Conservation (phyloP, 345 rosid species). For the Barbarea vulgaris region DNA sequence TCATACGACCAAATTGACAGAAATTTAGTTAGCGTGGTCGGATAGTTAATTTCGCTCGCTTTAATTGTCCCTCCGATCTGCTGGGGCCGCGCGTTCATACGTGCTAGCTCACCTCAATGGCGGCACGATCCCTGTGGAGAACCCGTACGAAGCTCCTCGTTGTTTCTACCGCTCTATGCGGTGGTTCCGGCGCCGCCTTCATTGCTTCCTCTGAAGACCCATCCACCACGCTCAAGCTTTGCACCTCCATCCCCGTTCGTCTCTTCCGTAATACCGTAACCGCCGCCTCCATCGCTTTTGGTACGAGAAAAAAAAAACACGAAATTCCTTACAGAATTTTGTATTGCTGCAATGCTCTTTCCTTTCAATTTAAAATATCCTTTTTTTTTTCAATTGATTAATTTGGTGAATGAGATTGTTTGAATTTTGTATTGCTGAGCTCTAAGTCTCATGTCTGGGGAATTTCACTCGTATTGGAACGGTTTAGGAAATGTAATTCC, state of each 20-base stretch:
- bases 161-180: conserved; percentile 58
- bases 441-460: background rate
- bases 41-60: background rate
- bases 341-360: conserved; percentile 3
- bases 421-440: background rate
- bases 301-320: conserved; percentile 37
- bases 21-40: conserved; percentile 20
- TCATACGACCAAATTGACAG: background rate
- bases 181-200: conserved; percentile 66
- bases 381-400: background rate
- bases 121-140: conserved; percentile 73
- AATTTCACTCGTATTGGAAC: background rate
- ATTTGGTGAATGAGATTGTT: conserved; percentile 4
- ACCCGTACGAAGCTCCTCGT: conserved; percentile 57
- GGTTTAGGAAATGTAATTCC: background rate
- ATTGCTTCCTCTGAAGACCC: conserved; percentile 78
- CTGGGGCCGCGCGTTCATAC: background rate
- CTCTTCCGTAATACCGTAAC: conserved; percentile 69
- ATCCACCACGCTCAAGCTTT: conserved; percentile 64
- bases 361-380: background rate
- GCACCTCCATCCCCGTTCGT: conserved; percentile 77
- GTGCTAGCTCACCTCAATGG: conserved; percentile 47
- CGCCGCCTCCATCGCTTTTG: conserved; percentile 85
- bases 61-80: conserved; percentile 23
- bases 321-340: background rate